phyloP scores from a whole-genome alignment of 345 rosid species.

The Populus simonii region DNA sequence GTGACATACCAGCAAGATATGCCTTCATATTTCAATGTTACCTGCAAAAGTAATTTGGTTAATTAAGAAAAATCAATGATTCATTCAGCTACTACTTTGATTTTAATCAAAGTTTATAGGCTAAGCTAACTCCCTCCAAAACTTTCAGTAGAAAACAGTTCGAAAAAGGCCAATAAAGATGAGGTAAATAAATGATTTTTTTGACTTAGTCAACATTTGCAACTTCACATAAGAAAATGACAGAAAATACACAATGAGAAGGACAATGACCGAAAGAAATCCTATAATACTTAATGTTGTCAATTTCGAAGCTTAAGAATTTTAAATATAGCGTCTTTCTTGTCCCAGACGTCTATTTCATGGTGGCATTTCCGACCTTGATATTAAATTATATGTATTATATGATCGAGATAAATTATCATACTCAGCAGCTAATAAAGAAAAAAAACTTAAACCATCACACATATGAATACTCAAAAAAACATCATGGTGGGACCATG shows the following conservation, averaged over 20 bases:
- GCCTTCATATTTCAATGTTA: slow-evolving; percentile 17
- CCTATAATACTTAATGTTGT: background rate
- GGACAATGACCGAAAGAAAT: background rate
- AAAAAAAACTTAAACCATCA: background rate
- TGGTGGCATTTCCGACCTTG: background rate
- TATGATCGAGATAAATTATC: background rate
- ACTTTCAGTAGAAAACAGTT: background rate
- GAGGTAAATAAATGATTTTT: background rate
- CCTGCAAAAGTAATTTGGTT: slow-evolving; percentile 23
- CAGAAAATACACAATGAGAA: background rate
- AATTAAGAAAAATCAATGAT: background rate
- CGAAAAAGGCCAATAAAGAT: background rate
- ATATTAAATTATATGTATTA: background rate
- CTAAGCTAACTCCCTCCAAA: background rate
- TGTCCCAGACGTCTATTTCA: slow-evolving; percentile 1
- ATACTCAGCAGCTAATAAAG: background rate
- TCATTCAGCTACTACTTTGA: background rate
- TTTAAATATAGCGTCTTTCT: background rate
- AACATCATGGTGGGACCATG: background rate
- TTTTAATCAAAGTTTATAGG: background rate
- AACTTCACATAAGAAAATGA: background rate
- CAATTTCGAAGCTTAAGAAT: background rate
- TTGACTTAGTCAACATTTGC: slow-evolving; percentile 6
- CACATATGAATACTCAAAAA: background rate
- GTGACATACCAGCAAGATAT: slow-evolving; percentile 27